Conservation (phyloP, 1,139 yeast species). For the Zygoascus sp. region DNA sequence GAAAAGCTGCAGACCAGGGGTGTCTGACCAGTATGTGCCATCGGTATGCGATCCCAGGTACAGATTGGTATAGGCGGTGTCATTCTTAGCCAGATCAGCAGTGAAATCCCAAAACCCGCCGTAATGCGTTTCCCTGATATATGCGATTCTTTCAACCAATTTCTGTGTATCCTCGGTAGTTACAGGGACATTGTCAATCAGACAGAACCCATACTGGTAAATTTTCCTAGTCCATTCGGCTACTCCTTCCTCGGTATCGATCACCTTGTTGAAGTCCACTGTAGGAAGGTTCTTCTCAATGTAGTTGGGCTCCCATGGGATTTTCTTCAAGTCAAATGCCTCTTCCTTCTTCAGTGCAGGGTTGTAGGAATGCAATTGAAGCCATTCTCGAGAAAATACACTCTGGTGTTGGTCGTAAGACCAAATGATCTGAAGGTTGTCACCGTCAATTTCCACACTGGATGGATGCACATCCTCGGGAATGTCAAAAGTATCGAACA, state of each 20-base stretch:
- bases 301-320: slow-evolving; percentile 49
- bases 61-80: slow-evolving; percentile 70
- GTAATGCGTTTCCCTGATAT: slow-evolving; percentile 68
- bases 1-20: slow-evolving; percentile 71
- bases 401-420: slow-evolving; percentile 49
- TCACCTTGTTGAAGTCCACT: slow-evolving; percentile 48
- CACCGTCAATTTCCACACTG: slow-evolving; percentile 22
- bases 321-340: slow-evolving; percentile 19
- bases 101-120: slow-evolving; percentile 85
- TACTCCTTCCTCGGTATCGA: slow-evolving; percentile 47
- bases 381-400: slow-evolving; percentile 48
- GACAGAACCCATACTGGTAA: slow-evolving; percentile 58
- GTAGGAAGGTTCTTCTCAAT: slow-evolving; percentile 43
- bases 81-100: slow-evolving; percentile 64
- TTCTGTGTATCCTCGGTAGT: slow-evolving; percentile 58
- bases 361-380: slow-evolving; percentile 53
- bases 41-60: slow-evolving; percentile 69
- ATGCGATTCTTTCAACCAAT: slow-evolving; percentile 57
- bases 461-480: slow-evolving; percentile 46
- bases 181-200: slow-evolving; percentile 60
- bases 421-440: slow-evolving; percentile 42
- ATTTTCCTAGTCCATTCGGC: slow-evolving; percentile 58
- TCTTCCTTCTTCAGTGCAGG: slow-evolving; percentile 34
- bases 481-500: slow-evolving; percentile 55
- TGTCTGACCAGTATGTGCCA: slow-evolving; percentile 75